Evolutionary conservation across 495 filamentous ascomycete species (phyloP), one percentile per base, ranked within the genome.

Genomic region (Penicillium egyptiacum): DNA sequence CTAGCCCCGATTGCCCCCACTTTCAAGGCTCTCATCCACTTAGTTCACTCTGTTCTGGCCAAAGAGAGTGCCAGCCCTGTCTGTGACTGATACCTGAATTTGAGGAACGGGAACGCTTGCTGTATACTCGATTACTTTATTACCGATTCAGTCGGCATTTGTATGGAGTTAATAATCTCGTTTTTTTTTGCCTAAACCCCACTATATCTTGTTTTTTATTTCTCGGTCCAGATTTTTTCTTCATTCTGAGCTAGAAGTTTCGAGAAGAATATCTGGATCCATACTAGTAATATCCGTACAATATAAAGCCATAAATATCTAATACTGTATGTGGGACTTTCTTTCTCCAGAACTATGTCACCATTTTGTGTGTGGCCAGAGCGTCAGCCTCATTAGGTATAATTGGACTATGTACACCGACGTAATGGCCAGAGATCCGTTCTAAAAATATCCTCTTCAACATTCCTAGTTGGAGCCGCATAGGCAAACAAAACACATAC

Each of bases 11-110:
- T 25, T 17, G 28, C 33, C 53, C 64, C 66, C 66, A 69, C 66
- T 63, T 69, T 67, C 66, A 69, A 64, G 66, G 66, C 66, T 69
- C 61, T 57, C 54, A 62, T 59, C 64, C 66, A 69, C 66, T 62
- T 64, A 60, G 66, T 69, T 66, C 56, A 50, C 47, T 30, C 50
- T 25, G 7, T 50, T 59, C 23, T 20, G 48, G 53, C 66, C 63
- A 69, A 64, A 64, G 63, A 69, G 61, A 64, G 41, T 55, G 20
- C 61, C 39, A 39, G 41, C 31, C 53, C 60, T 61, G 58, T 45
- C 51, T 66, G 61, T 64, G 50, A 44, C 63, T 55, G 51, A 58
- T 69, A 69, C 66, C 50, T 48, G 59, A 57, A 56, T 53, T 43
- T 16, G 9, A 43, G 17, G 23, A 49, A 53, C 25, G 42, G 25